Evolutionary conservation across 1,284 basidiomycete species (phyloP).

Genomic region (Rhodotorula mucilaginosa): DNA sequence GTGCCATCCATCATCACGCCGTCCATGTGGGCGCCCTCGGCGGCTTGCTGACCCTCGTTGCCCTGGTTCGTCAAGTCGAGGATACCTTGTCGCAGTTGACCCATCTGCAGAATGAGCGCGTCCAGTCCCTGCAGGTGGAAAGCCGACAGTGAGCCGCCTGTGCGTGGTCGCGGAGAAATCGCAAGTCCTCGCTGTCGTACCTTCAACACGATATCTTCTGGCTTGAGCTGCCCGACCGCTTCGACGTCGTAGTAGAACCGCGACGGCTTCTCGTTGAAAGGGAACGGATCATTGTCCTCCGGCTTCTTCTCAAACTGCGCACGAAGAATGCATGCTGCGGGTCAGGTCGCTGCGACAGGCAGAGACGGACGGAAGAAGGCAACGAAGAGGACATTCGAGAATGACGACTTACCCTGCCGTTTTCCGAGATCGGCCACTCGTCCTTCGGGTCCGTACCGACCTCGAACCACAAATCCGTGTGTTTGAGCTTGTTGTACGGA

Average conservation of each 20-base stretch:
- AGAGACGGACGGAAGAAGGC: not conserved
- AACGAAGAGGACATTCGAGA: not conserved
- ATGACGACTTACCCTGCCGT: conserved; percentile 44
- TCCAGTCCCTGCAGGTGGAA: conserved; percentile 17
- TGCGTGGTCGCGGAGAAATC: not conserved
- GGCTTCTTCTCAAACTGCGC: conserved; percentile 66
- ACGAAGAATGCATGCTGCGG: too few relatives aligned
- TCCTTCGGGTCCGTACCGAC: conserved; percentile 52
- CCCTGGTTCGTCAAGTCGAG: conserved; percentile 20
- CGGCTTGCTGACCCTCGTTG: not conserved
- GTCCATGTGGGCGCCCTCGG: conserved; percentile 4
- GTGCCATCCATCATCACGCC: conserved; percentile 3
- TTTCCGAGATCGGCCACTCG: conserved; percentile 42
- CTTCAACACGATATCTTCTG: conserved; percentile 82
- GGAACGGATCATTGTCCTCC: conserved; percentile 71
- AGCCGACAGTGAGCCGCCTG: not conserved
- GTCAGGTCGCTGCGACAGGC: conserved; percentile 24
- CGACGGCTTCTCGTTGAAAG: conserved; percentile 78
- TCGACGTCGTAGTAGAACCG: conserved; percentile 91
- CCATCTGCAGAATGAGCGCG: conserved; percentile 31
- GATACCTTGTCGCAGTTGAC: conserved; percentile 27
- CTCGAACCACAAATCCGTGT: conserved; percentile 96
- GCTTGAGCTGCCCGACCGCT: conserved; percentile 80
- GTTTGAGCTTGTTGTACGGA: conserved; percentile 92
- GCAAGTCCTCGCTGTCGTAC: not conserved